A percentile compares a stretch with the other conserved stretches of the same genome.
Evolutionary conservation across 1,284 basidiomycete species (phyloP).

Genomic region (Trichosporon asahii): DNA sequence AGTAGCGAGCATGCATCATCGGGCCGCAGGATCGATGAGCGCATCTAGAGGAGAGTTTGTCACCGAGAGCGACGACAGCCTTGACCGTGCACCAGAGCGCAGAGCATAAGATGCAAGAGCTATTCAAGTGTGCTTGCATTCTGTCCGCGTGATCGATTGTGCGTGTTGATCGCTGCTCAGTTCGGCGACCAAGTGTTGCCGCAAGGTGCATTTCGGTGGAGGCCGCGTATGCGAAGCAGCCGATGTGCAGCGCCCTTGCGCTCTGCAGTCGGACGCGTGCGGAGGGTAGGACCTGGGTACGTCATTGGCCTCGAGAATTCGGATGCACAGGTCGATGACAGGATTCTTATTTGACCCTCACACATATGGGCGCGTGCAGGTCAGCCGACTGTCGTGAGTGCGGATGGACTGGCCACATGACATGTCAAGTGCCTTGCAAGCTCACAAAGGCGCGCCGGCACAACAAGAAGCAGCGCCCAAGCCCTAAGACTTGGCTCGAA

Average conservation of each 20-base stretch:
- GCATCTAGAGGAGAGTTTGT: background rate
- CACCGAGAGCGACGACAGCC: background rate
- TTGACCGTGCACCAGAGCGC: background rate
- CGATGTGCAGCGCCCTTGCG: background rate
- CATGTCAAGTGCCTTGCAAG: background rate
- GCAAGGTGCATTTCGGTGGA: background rate
- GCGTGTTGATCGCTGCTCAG: too few species aligned
- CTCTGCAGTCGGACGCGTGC: background rate
- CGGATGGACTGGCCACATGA: background rate
- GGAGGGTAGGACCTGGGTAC: background rate
- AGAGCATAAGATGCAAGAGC: background rate
- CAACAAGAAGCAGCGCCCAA: background rate
- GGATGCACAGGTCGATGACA: background rate
- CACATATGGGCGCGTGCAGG: background rate
- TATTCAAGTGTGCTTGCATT: background rate
- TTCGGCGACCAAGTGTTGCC: background rate
- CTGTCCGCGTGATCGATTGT: background rate
- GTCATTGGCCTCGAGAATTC: background rate
- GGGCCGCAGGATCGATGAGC: background rate
- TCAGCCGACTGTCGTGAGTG: background rate
- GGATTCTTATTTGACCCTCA: background rate
- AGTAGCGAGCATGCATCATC: background rate
- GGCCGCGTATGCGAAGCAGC: slow-evolving; percentile 10
- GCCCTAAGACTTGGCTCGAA: background rate
- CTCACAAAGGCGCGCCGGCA: background rate